A percentile compares a stretch with the other conserved stretches of the same genome.
Evolutionary conservation across 352 stramenopile genomes (phyloP).

Genomic region (Poterioochromonas sp.): DNA sequence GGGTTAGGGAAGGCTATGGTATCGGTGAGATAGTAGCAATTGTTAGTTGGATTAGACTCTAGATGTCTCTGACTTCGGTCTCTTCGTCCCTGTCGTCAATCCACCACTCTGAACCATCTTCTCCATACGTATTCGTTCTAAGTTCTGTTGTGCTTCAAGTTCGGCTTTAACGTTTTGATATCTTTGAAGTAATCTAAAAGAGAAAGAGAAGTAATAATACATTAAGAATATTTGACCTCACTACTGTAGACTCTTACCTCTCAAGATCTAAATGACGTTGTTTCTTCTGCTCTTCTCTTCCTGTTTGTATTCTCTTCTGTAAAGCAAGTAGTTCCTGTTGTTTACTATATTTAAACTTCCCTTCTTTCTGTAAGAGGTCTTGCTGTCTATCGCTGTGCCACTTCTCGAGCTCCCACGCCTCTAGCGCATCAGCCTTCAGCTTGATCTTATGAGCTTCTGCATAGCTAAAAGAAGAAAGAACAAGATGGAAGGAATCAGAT

Average conservation of each 20-base stretch:
- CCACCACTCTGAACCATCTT: conserved; percentile 30
- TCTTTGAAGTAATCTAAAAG: conserved; percentile 38
- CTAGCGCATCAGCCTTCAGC: conserved; percentile 80
- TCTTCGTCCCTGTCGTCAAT: too few relatives aligned
- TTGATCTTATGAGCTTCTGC: conserved; percentile 91
- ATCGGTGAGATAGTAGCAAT: too few relatives aligned
- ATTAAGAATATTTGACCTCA: background rate
- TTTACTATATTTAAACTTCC: conserved; percentile 83
- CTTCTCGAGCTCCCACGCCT: conserved; percentile 87
- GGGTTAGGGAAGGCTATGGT: too few relatives aligned
- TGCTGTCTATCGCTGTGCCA: conserved; percentile 85
- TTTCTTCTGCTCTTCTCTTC: conserved; percentile 86
- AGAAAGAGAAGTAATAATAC: background rate
- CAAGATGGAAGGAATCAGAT: too few relatives aligned
- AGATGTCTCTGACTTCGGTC: too few relatives aligned
- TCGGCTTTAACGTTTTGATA: conserved; percentile 92
- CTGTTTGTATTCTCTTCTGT: conserved; percentile 83
- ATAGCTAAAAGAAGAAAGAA: conserved; percentile 54
- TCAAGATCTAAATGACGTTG: conserved; percentile 83
- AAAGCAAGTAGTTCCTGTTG: conserved; percentile 81
- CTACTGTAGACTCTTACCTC: conserved; percentile 45
- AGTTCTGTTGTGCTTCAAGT: conserved; percentile 81
- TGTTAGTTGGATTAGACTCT: too few relatives aligned
- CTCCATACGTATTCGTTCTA: conserved; percentile 67
- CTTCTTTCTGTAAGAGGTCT: conserved; percentile 84